A percentile compares a stretch with the other conserved stretches of the same genome.
phyloP scores from a whole-genome alignment of 2,329 filamentous ascomycete species.

The Knufia petricola region DNA sequence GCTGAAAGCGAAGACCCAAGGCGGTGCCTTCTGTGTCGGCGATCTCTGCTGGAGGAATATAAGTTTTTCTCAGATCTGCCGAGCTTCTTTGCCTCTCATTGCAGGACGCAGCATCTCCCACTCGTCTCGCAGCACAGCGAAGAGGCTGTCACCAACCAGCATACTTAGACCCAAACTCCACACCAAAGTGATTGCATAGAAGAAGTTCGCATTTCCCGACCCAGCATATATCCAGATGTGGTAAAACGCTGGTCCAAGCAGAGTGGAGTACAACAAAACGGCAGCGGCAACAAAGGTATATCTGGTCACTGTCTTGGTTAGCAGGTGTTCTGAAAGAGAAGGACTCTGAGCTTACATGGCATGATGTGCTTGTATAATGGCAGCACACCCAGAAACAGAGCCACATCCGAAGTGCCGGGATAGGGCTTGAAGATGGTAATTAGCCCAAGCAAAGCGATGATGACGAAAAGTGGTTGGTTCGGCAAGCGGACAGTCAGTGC shows the following conservation, averaged over 20 bases:
- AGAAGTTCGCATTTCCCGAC: conserved; percentile 97
- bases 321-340: conserved; percentile 9
- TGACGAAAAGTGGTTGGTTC: conserved; percentile 74
- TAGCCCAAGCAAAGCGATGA: conserved; percentile 76
- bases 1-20: too few species aligned
- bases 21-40: too few species aligned
- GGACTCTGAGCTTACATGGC: conserved; percentile 48
- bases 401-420: conserved; percentile 82
- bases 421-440: conserved; percentile 97
- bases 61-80: conserved; percentile 77
- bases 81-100: conserved; percentile 76
- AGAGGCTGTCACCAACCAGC: conserved; percentile 76
- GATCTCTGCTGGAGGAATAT: too few species aligned
- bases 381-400: conserved; percentile 72
- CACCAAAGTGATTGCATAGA: conserved; percentile 97
- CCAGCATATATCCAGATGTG: conserved; percentile 97
- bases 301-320: conserved; percentile 59
- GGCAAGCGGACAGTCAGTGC: conserved; percentile 75
- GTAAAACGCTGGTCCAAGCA: conserved; percentile 90
- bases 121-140: conserved; percentile 82
- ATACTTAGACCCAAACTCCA: conserved; percentile 89
- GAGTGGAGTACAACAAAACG: conserved; percentile 74
- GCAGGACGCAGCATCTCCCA: conserved; percentile 89
- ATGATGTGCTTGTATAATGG: conserved; percentile 87
- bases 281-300: conserved; percentile 83